Evolutionary conservation across 129 eudicot species (phyloP).

Genomic region (Flaveria bidentis): DNA sequence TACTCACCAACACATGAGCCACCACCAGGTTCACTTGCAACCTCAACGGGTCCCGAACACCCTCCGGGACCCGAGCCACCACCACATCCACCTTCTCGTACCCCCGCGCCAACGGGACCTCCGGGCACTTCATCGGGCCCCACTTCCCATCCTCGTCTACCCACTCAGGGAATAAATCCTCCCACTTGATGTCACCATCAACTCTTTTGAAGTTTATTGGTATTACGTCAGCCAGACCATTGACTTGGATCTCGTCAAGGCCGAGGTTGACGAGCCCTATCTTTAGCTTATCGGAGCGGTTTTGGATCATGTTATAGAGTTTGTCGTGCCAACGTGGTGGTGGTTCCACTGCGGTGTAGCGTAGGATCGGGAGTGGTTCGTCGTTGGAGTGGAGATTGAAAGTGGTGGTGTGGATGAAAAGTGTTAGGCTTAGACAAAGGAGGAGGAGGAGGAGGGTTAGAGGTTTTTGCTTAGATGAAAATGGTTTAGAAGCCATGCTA

Average conservation of each 20-base stretch:
- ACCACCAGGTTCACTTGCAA: constrained; percentile 74
- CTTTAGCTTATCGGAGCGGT: constrained; percentile 12
- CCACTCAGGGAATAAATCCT: constrained; percentile 63
- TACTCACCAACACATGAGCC: constrained; percentile 54
- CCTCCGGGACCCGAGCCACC: constrained; percentile 59
- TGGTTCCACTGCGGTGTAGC: constrained; percentile 5
- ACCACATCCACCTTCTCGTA: constrained; percentile 54
- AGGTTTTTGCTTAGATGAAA: constrained; percentile 33
- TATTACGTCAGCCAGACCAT: constrained; percentile 33
- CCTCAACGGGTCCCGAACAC: constrained; percentile 54
- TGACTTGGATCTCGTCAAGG: not conserved
- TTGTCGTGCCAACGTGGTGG: constrained; percentile 36
- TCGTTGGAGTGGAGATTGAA: constrained; percentile 21
- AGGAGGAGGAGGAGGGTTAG: constrained; percentile 30
- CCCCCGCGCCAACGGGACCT: constrained; percentile 56
- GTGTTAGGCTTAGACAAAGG: constrained; percentile 39
- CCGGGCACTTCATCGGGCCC: constrained; percentile 50
- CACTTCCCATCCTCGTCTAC: constrained; percentile 46
- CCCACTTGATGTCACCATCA: constrained; percentile 36
- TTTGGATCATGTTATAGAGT: constrained; percentile 16
- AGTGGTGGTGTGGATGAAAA: constrained; percentile 33
- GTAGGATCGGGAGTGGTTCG: not conserved
- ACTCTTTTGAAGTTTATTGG: constrained; percentile 45
- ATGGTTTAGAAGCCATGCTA: constrained; percentile 41
- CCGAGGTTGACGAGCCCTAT: constrained; percentile 49